Conservation (phyloP, 2,329 filamentous ascomycete genomes). For the Microsporum ferrugineum region DNA sequence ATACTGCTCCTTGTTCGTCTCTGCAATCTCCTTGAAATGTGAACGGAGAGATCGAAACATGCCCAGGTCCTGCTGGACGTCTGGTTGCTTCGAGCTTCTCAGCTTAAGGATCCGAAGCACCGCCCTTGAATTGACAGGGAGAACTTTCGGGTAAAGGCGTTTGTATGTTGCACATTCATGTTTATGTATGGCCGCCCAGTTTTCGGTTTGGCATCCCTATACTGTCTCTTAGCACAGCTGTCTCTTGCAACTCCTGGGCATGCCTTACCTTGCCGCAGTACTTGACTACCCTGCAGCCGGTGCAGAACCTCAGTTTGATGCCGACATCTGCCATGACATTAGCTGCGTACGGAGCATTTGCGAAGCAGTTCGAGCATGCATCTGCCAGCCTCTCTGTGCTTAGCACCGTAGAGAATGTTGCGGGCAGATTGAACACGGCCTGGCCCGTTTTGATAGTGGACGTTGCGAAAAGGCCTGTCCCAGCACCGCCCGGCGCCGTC, state of each 20-base stretch:
- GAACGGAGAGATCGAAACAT: conserved; percentile 36
- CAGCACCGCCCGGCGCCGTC: neutral
- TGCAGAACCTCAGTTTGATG: conserved; percentile 42
- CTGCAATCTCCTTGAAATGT: conserved; percentile 40
- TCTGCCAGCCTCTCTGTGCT: conserved; percentile 42
- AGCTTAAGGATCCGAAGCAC: conserved; percentile 44
- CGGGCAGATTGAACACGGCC: neutral
- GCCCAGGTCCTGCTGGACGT: conserved; percentile 31
- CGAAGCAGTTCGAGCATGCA: conserved; percentile 49
- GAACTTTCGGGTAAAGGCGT: conserved; percentile 33
- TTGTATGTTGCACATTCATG: conserved; percentile 47
- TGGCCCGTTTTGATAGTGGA: neutral
- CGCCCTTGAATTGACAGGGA: conserved; percentile 47
- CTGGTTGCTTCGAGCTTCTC: conserved; percentile 26
- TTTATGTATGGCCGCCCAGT: conserved; percentile 50
- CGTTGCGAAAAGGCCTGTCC: neutral
- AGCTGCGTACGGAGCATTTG: conserved; percentile 11
- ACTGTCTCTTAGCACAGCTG: conserved; percentile 7
- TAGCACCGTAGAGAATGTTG: neutral
- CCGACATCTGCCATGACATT: conserved; percentile 16
- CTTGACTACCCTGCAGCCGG: conserved; percentile 45
- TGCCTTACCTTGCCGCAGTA: conserved; percentile 49
- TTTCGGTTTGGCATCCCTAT: conserved; percentile 47
- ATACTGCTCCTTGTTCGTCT: conserved; percentile 31
- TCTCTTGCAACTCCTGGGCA: neutral